Evolutionary conservation across 2,329 filamentous ascomycete species (phyloP).

Genomic region (Hirsutella thompsonii): DNA sequence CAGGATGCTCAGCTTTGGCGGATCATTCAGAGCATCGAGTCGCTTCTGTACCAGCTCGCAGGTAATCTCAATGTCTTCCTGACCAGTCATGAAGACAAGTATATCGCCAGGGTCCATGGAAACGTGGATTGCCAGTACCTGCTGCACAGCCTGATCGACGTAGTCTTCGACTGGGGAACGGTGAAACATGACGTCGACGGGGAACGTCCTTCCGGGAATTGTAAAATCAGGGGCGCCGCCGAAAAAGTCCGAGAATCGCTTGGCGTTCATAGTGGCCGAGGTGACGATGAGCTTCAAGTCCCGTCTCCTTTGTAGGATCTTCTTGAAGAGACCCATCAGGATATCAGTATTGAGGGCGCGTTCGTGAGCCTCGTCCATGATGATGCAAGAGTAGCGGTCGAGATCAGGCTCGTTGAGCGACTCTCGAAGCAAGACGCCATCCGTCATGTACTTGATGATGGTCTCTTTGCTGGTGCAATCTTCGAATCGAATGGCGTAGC

Average conservation of each 20-base stretch:
- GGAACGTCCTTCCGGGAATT: slow-evolving; percentile 92
- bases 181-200: slow-evolving; percentile 92
- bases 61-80: slow-evolving; percentile 95
- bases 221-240: slow-evolving; percentile 92
- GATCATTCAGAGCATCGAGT: slow-evolving; percentile 80
- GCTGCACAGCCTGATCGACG: slow-evolving; percentile 91
- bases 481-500: slow-evolving; percentile 96
- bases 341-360: slow-evolving; percentile 94
- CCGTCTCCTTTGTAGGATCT: slow-evolving; percentile 76
- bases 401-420: slow-evolving; percentile 86
- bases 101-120: slow-evolving; percentile 91
- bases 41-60: slow-evolving; percentile 87
- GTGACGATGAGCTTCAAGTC: slow-evolving; percentile 96
- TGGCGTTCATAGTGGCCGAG: slow-evolving; percentile 96
- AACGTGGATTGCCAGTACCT: slow-evolving; percentile 90
- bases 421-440: slow-evolving; percentile 86
- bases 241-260: slow-evolving; percentile 91
- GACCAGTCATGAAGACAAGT: slow-evolving; percentile 97
- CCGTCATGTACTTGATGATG: slow-evolving; percentile 98
- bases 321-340: slow-evolving; percentile 94
- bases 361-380: slow-evolving; percentile 99
- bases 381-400: slow-evolving; percentile 93
- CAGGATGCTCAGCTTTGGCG: slow-evolving; percentile 84
- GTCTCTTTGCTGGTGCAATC: slow-evolving; percentile 96
- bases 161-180: slow-evolving; percentile 94